These are phyloP conservation scores for Daldinia bambusicola DNA, from an alignment of 495 filamentous ascomycete species.

Conservation along the genomic window DNA sequence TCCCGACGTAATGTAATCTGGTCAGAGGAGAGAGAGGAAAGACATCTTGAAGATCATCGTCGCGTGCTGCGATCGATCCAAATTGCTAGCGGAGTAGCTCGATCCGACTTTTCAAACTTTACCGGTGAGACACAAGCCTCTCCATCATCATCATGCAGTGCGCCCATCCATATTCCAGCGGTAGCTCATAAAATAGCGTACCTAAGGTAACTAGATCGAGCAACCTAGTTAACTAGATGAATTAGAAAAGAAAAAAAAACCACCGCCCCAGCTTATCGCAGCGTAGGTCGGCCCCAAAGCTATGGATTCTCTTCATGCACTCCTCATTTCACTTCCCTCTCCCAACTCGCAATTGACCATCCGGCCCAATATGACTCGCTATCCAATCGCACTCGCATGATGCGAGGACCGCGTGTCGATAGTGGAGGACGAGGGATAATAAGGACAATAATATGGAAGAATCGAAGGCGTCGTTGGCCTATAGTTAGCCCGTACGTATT, in stretches of 20 bases:
- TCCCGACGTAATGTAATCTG: neutral
- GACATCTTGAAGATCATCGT: neutral
- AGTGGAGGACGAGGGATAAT: too few species aligned
- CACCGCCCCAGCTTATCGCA: neutral
- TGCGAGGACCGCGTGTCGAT: constrained; percentile 14
- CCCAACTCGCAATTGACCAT: constrained; percentile 10
- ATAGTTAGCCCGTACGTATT: neutral
- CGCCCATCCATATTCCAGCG: constrained; percentile 10
- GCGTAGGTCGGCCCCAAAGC: constrained; percentile 12
- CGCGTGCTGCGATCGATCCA: neutral
- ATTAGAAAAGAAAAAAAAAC: too few species aligned
- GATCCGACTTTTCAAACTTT: neutral
- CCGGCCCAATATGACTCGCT: constrained; percentile 25
- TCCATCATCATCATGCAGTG: constrained; percentile 1
- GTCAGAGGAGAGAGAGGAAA: neutral
- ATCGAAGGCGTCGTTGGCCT: constrained; percentile 11
- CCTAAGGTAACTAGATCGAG: constrained; percentile 4
- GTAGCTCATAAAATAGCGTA: constrained; percentile 5
- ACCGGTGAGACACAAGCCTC: neutral
- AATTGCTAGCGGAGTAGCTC: neutral
- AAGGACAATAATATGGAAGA: constrained; percentile 3
- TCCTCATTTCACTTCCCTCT: constrained; percentile 1
- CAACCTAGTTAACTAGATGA: neutral
- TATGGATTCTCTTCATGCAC: constrained; percentile 8
- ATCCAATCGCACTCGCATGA: constrained; percentile 10